Percentiles rank a stretch among this genome's conserved stretches.
Evolutionary conservation across 179 eudicot species (phyloP).

Genomic region (Silene vulgaris): DNA sequence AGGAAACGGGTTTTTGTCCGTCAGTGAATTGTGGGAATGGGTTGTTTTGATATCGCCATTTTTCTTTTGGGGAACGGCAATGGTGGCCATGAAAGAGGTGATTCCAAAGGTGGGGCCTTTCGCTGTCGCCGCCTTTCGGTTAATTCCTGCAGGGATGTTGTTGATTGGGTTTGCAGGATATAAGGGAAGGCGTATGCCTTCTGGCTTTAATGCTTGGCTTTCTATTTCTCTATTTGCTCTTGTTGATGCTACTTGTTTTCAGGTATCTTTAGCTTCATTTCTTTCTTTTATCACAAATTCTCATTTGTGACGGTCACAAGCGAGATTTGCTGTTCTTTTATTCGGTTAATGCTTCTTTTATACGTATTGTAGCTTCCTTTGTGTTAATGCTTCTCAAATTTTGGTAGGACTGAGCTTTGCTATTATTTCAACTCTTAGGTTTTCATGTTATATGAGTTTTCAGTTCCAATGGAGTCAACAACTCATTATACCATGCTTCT

Average conservation of each 20-base stretch:
- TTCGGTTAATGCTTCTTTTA: no score
- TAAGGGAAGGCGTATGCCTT: conserved; percentile 61
- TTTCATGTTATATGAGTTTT: no score
- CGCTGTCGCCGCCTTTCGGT: conserved; percentile 62
- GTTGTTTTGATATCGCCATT: conserved; percentile 77
- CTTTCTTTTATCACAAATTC: no score
- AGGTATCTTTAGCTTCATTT: conserved; percentile 39
- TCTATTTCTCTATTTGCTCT: conserved; percentile 68
- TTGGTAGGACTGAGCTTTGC: no score
- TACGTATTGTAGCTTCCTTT: no score
- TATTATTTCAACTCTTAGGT: no score
- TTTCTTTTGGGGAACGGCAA: conserved; percentile 98
- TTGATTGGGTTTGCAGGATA: conserved; percentile 62
- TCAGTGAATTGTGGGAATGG: conserved; percentile 53
- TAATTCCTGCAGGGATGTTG: conserved; percentile 79
- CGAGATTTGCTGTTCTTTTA: background rate
- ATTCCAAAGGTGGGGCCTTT: conserved; percentile 82
- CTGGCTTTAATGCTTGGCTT: conserved; percentile 75
- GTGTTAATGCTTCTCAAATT: no score
- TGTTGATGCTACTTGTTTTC: conserved; percentile 88
- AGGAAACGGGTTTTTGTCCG: conserved; percentile 18
- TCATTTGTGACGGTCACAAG: background rate
- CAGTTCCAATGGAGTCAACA: no score
- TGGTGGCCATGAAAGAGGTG: conserved; percentile 98
- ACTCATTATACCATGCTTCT: no score